Conservation (phyloP, 768 basidiomycete genomes). For the Cantharellus anzutake region DNA sequence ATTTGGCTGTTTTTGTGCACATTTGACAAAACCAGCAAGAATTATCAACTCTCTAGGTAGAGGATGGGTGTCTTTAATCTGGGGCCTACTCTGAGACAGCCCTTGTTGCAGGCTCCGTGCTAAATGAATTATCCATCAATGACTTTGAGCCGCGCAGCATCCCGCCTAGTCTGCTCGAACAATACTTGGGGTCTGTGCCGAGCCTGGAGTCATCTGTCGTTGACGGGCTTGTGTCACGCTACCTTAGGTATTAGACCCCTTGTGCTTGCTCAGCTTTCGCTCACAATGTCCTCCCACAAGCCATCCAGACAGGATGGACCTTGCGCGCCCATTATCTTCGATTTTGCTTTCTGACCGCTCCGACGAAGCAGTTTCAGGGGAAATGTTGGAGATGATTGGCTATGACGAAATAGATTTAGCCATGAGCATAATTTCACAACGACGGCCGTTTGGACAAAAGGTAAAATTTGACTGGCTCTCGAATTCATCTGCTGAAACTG, state of each 20-base stretch:
- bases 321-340: neutral
- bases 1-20: too few species aligned
- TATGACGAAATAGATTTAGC: conserved; percentile 70
- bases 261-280: neutral
- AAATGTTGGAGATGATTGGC: conserved; percentile 64
- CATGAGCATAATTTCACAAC: conserved; percentile 43
- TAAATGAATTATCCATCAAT: neutral
- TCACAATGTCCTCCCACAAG: neutral
- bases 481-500: neutral
- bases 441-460: conserved; percentile 28
- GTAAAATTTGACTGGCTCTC: conserved; percentile 18
- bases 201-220: neutral
- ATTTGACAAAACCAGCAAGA: too few species aligned
- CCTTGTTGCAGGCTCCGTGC: too few species aligned
- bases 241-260: neutral
- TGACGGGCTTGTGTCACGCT: neutral
- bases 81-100: too few species aligned
- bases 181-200: neutral
- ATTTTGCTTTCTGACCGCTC: neutral
- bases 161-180: neutral
- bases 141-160: neutral
- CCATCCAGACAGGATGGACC: neutral
- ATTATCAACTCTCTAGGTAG: too few species aligned
- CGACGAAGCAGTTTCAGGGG: conserved; percentile 57
- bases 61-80: too few species aligned